Conservation (phyloP, 345 rosid species). For the Lenwebbia sp. region DNA sequence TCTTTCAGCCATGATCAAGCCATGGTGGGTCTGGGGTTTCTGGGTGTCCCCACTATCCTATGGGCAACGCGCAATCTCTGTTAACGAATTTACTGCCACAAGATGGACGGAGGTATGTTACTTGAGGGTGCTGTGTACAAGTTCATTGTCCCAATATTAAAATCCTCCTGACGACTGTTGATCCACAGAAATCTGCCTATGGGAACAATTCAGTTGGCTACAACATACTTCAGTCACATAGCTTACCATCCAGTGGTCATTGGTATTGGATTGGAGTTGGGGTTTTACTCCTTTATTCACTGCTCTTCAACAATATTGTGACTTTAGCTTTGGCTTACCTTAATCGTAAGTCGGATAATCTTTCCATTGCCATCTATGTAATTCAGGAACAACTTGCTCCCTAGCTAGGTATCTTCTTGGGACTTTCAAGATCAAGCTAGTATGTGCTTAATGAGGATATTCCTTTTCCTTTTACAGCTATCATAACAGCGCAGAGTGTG, state of each 20-base stretch:
- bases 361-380: background rate
- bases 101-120: slow-evolving; percentile 61
- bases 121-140: background rate
- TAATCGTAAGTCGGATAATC: slow-evolving; percentile 44
- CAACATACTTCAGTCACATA: slow-evolving; percentile 40
- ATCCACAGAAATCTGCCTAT: slow-evolving; percentile 43
- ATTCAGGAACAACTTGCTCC: background rate
- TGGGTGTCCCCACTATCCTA: slow-evolving; percentile 88
- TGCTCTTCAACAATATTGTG: slow-evolving; percentile 60
- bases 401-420: background rate
- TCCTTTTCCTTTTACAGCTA: slow-evolving; percentile 34
- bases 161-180: background rate
- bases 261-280: slow-evolving; percentile 93
- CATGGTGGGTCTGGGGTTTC: slow-evolving; percentile 94
- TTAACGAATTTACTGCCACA: slow-evolving; percentile 72
- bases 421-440: background rate
- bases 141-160: background rate
- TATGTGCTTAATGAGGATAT: background rate
- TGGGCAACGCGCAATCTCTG: slow-evolving; percentile 67
- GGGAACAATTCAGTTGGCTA: slow-evolving; percentile 44
- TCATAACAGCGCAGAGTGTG: slow-evolving; percentile 34
- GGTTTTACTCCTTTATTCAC: slow-evolving; percentile 41
- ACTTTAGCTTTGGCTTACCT: slow-evolving; percentile 65
- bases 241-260: slow-evolving; percentile 33
- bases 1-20: slow-evolving; percentile 49